These are phyloP conservation scores for Cryphonectria radicalis DNA, from an alignment of 2,329 filamentous ascomycete genomes.

Conservation along the genomic window DNA sequence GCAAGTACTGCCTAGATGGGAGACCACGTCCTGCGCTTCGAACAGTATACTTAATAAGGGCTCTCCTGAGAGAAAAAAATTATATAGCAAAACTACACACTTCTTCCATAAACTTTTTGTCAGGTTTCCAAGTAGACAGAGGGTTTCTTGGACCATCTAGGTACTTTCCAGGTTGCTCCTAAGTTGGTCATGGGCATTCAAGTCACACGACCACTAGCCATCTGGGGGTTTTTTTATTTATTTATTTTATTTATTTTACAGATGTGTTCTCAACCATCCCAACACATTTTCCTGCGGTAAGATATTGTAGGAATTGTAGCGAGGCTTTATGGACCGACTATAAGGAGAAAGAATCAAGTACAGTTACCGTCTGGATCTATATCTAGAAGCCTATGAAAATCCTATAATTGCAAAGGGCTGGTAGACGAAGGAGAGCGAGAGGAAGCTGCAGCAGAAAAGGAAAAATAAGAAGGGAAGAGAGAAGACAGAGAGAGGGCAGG, in stretches of 20 bases:
- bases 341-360: background rate
- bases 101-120: background rate
- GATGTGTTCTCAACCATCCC: background rate
- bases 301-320: background rate
- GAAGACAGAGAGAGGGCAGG: background rate
- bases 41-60: background rate
- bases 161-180: background rate
- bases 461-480: background rate
- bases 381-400: background rate
- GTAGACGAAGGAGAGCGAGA: background rate
- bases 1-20: no score
- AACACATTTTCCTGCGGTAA: background rate
- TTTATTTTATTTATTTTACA: no score
- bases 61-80: background rate
- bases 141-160: background rate
- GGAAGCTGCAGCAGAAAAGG: background rate
- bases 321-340: background rate
- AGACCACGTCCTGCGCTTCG: background rate
- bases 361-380: background rate
- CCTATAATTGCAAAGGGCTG: background rate
- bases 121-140: background rate
- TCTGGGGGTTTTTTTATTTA: no score
- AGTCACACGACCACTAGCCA: background rate
- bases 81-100: background rate
- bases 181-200: background rate